Base-by-base conservation (phyloP, 1,284 basidiomycete species). In the Ganoderma lucidum region DNA sequence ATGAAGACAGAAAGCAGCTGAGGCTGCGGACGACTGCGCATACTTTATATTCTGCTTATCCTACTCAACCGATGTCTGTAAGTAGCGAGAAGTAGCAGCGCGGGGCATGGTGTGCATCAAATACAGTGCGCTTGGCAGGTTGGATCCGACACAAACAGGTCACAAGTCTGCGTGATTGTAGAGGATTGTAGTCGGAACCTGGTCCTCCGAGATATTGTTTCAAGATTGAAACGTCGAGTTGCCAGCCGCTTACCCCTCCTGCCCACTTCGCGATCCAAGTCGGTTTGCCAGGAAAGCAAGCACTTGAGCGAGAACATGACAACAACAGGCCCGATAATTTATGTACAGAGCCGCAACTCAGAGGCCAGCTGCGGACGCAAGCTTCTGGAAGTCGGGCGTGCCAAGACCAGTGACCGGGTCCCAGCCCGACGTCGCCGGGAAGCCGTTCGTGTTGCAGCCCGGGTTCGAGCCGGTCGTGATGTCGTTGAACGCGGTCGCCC, bases 401-500 rank as follows among this genome's bases (percentile, higher is more conserved):
- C 79, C 79, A 39, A 80, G 75, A 45, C 78, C 79, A 30, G 79
- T 78, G 41, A 77, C 72, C 6, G 73, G 82, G 63, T 83, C 81
- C 82, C 82, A 83, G 9, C 83, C 82, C 17, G 48, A 2, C 44
- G 75, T 77, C 23, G 82, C 77, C 41, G 79, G 80, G 77, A 76
- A 83, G 5, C 83, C 81, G n/a, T 64, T 72, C n/a, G 80, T 84
- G 62, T 75, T 76, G 63, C 82, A 84, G 14, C 75, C 76, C 12
- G 74, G 75, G 70, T 77, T 77, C 65, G 73, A 73, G 32, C 76
- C 76, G 3, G 72, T 67, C 12, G 80, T 83, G 68, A 87, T 81
- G 70, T 86, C 85, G 65, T 80, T 83, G 71, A 87, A 79, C 14
- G 79, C 83, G 37, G 74, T 74, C 30, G 68, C 70, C 30, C 73